Evolutionary conservation across 179 eudicot species (phyloP), one percentile per base, ranked within the genome.

Genomic region (Silene coronaria): DNA sequence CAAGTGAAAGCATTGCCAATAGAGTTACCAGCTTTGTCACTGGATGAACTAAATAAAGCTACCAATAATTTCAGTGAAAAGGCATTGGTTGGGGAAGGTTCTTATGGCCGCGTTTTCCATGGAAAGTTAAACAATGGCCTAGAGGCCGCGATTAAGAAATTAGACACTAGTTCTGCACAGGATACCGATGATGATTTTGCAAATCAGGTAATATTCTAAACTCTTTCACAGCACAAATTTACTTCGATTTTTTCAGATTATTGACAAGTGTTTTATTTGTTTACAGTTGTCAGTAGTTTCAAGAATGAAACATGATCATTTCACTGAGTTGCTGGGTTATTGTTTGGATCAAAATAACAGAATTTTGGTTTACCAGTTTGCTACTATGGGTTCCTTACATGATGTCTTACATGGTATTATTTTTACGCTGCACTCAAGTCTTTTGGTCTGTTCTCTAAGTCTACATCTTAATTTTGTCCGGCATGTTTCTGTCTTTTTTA

Each of bases 1-100:
- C 85, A 87, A 64, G 80, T 45, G 46, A 88, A 88, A 72, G 86
- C 86, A 21, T 83, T 89, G 67, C 92, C 95, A 0, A 93, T 91
- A 74, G 91, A 88, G 78, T 84, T 80, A 64, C 97, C 97, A 51
- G 70, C 91, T 59, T 38, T 93, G 67, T 13, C 89, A 8, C 48
- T 89, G 75, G 85, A 80, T 75, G 97, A 93, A 78, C 74, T 93
- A 23, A 88, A 83, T 67, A 89, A 72, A 83, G 73, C 80, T 26
- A 93, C 98, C 2, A 73, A 80, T 28, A 89, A 86, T 80, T 93
- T 93, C 70, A 87, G 91, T 30, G 57, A 85, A 48, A 88, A 91
- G 74, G 73, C 93, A 53, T 78, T 91, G 84, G 81, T 92, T 27
- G 96, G 97, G 38, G 97, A 92, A 87, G 97, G 97, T 65, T 91